Conservation (phyloP, 805 yeast species). For the Saccharomycopsis vini region DNA sequence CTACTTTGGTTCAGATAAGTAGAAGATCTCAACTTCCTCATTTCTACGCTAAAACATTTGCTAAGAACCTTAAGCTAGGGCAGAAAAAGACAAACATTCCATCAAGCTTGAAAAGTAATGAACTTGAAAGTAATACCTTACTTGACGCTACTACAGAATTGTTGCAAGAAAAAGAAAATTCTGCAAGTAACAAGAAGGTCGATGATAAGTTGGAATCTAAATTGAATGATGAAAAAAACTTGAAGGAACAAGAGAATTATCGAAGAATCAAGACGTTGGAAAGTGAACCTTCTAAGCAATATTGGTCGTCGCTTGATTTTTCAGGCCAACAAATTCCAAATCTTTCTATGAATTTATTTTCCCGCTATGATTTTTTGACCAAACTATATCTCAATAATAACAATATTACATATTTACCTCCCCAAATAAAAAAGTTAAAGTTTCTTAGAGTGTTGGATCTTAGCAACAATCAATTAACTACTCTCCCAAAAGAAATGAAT, state of each 20-base stretch:
- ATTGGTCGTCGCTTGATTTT: slow-evolving; percentile 91
- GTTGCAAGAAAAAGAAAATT: slow-evolving; percentile 23
- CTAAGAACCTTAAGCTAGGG: slow-evolving; percentile 48
- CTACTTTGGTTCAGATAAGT: slow-evolving; percentile 61
- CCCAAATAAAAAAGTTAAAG: slow-evolving; percentile 54
- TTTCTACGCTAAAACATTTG: slow-evolving; percentile 77
- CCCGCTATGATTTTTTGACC: slow-evolving; percentile 67
- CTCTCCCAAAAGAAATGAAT: slow-evolving; percentile 81
- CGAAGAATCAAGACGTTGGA: slow-evolving; percentile 21
- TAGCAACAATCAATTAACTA: slow-evolving; percentile 62
- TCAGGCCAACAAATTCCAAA: slow-evolving; percentile 79
- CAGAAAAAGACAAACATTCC: slow-evolving; percentile 30
- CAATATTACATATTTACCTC: slow-evolving; percentile 59
- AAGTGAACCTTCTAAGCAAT: slow-evolving; percentile 45
- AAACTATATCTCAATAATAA: slow-evolving; percentile 84
- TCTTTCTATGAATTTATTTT: slow-evolving; percentile 65
- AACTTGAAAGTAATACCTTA: slow-evolving; percentile 22
- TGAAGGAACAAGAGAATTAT: slow-evolving; percentile 46
- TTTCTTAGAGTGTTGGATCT: slow-evolving; percentile 78
- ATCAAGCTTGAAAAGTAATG: slow-evolving; percentile 21
- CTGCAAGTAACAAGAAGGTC: slow-evolving; percentile 20
- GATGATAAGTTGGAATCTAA: slow-evolving; percentile 28
- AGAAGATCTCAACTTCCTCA: slow-evolving; percentile 61
- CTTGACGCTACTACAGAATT: slow-evolving; percentile 34
- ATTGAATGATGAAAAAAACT: slow-evolving; percentile 51